phyloP scores from a whole-genome alignment of 2,329 filamentous ascomycete species.

The Nakataea oryzae region DNA sequence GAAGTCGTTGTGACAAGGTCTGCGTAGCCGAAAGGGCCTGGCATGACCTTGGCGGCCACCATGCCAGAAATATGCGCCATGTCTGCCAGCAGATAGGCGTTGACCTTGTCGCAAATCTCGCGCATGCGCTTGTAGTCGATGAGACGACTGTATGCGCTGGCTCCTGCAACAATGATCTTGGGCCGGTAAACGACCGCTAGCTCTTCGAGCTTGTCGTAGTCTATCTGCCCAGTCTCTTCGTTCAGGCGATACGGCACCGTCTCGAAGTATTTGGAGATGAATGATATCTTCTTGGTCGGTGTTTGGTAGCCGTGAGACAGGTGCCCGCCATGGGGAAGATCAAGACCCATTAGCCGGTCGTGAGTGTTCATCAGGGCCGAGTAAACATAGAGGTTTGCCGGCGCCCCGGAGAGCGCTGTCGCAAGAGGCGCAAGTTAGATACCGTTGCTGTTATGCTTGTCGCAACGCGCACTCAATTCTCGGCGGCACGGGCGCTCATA shows the following conservation, averaged over 20 bases:
- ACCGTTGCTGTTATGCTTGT: not conserved
- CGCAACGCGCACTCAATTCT: not conserved
- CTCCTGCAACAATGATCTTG: slow-evolving; percentile 90
- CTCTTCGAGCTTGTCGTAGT: slow-evolving; percentile 87
- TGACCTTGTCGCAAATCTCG: slow-evolving; percentile 80
- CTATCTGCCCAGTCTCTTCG: slow-evolving; percentile 83
- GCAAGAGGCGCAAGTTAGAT: slow-evolving; percentile 1
- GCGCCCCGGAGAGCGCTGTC: slow-evolving; percentile 63
- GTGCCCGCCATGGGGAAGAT: slow-evolving; percentile 92
- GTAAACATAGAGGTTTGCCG: slow-evolving; percentile 84
- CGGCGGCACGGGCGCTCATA: not conserved
- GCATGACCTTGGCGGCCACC: slow-evolving; percentile 83
- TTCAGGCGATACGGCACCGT: slow-evolving; percentile 90
- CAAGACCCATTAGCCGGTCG: slow-evolving; percentile 92
- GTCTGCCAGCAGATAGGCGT: slow-evolving; percentile 86
- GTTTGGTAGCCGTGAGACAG: slow-evolving; percentile 97
- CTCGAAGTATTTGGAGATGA: slow-evolving; percentile 97
- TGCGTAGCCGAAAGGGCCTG: slow-evolving; percentile 77
- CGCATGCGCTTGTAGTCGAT: slow-evolving; percentile 94
- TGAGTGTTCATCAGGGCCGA: slow-evolving; percentile 87
- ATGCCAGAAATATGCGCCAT: slow-evolving; percentile 97
- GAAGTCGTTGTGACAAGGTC: slow-evolving; percentile 97
- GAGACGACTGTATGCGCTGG: slow-evolving; percentile 88
- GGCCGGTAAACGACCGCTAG: slow-evolving; percentile 82
- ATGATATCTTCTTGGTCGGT: slow-evolving; percentile 89